These are phyloP conservation scores for Solanum dulcamara DNA, from an alignment of 257 asterid genomes.

Conservation along the genomic window DNA sequence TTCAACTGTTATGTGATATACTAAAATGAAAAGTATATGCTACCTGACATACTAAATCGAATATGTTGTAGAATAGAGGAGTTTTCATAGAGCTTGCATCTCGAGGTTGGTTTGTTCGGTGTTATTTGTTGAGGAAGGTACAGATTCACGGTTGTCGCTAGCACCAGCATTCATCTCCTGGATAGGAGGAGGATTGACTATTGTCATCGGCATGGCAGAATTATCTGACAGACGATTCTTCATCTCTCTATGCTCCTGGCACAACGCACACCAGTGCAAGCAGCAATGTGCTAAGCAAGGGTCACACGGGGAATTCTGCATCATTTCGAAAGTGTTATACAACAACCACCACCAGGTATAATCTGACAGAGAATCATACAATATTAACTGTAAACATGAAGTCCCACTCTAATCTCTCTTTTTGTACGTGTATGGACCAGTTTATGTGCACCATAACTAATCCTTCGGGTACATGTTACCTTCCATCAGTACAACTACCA, in stretches of 20 bases:
- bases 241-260: conserved; percentile 15
- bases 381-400: background rate
- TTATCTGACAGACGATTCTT: background rate
- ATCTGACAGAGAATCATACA: background rate
- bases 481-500: background rate
- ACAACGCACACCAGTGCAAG: conserved; percentile 16
- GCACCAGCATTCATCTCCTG: conserved; percentile 8
- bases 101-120: background rate
- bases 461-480: background rate
- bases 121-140: background rate
- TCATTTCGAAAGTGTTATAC: background rate
- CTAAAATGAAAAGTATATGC: background rate
- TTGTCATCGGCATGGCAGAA: background rate
- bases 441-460: background rate
- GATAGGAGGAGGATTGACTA: conserved; percentile 10
- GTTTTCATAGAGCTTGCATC: background rate
- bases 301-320: conserved; percentile 8
- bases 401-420: background rate
- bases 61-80: background rate
- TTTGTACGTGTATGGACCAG: background rate
- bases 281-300: conserved; percentile 13
- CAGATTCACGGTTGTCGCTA: background rate
- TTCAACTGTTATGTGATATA: background rate
- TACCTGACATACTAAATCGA: background rate
- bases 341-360: background rate